phyloP scores from a whole-genome alignment of 129 eudicot species.

The Lonicera japonica region DNA sequence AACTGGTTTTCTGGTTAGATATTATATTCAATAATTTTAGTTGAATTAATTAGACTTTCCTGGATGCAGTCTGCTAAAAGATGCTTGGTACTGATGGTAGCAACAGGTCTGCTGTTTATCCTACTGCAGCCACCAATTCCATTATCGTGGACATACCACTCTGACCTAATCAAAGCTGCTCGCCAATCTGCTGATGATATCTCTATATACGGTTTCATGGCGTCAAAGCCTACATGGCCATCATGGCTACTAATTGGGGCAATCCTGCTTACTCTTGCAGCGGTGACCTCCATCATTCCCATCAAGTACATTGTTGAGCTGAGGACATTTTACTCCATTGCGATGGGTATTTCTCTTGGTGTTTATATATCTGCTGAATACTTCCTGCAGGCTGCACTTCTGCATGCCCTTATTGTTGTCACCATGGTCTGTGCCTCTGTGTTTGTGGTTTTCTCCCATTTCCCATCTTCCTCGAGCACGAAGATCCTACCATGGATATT shows the following conservation, averaged over 20 bases:
- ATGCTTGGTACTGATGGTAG: slow-evolving; percentile 71
- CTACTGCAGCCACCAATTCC: slow-evolving; percentile 90
- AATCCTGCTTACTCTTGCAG: slow-evolving; percentile 78
- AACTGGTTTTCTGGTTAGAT: not conserved
- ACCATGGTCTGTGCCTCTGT: slow-evolving; percentile 87
- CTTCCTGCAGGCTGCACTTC: slow-evolving; percentile 72
- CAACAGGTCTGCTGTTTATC: slow-evolving; percentile 72
- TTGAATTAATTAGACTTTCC: not conserved
- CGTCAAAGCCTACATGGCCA: slow-evolving; percentile 94
- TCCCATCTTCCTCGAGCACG: slow-evolving; percentile 94
- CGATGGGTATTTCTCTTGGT: slow-evolving; percentile 86
- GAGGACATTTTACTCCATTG: slow-evolving; percentile 61
- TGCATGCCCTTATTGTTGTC: slow-evolving; percentile 69
- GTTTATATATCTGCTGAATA: slow-evolving; percentile 84
- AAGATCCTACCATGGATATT: slow-evolving; percentile 89
- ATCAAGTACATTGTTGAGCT: slow-evolving; percentile 80
- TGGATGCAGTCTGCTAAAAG: slow-evolving; percentile 81
- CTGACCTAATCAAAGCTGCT: slow-evolving; percentile 81
- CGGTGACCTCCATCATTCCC: slow-evolving; percentile 83
- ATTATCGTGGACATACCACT: slow-evolving; percentile 76
- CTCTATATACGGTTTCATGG: slow-evolving; percentile 85
- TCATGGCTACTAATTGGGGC: slow-evolving; percentile 90
- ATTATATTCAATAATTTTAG: too few relatives aligned
- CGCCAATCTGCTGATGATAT: slow-evolving; percentile 86
- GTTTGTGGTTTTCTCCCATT: slow-evolving; percentile 85